Base-by-base conservation (phyloP, 495 filamentous ascomycete genomes). In the Trichoderma virens region DNA sequence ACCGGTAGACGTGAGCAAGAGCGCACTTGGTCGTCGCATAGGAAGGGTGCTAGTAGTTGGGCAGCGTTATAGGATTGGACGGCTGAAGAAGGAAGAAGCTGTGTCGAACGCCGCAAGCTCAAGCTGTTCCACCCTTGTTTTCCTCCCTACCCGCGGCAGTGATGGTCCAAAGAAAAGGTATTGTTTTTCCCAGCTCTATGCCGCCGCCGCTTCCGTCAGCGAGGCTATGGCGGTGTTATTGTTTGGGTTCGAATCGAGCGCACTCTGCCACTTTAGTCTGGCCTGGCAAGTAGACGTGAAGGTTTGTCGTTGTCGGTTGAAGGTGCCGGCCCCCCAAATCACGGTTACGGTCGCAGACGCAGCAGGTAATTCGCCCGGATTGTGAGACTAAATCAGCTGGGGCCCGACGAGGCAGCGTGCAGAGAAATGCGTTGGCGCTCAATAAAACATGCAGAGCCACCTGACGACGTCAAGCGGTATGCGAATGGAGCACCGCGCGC, bases 1-100 rank as follows among this genome's bases (percentile, higher is more conserved):
- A 68, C 68, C 66, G 67, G 34, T 41, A 31, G 61, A 62, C 11
- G 16, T 30, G 1, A 30, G 13, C n/a, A 62, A 41, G n/a, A 41
- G 23, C 11, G 23, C 34, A 28, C n/a, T 28, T 11, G 32, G 39
- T 28, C 39, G 61, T 68, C 43, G 68, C 72, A 73, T 74, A 67
- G 64, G 66, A 56, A 62, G 35, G 32, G 14, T n/a, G 30, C 30
- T 20, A 28, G 3, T 7, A 2, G 60, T 20, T 61, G 30, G 60
- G 60, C 23, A 28, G 27, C 9, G 11, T 56, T 56, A 2, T 27
- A 56, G 23, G 3, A 14, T 56, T 3, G 25, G 30, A 18, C 14
- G 9, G 25, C 3, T 9, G 25, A 7, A 13, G 25, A 13, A 30
- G 30, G 7, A 56, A 13, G 45, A 51, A 30, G 51, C n/a, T 43